A percentile compares a stretch with the other conserved stretches of the same genome.
These are phyloP conservation scores for Aphanoascus verrucosus DNA, from an alignment of 2,329 filamentous ascomycete species.

Conservation along the genomic window DNA sequence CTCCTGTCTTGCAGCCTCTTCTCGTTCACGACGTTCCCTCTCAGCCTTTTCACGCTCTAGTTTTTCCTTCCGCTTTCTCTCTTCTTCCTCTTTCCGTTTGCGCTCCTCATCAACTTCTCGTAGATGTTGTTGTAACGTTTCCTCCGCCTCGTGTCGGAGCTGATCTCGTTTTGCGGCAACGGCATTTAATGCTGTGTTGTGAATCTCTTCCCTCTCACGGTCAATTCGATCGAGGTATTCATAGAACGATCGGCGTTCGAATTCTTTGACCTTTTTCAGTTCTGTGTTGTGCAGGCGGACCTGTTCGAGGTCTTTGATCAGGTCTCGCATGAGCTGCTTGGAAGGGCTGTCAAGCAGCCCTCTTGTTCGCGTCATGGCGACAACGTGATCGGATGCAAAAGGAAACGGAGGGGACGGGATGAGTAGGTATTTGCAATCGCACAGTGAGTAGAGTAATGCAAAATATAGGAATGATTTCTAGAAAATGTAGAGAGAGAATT, in stretches of 20 bases:
- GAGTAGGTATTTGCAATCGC: not conserved
- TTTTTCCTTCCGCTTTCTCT: constrained; percentile 28
- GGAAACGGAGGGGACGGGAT: not conserved
- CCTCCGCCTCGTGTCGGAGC: constrained; percentile 47
- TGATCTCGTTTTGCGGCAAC: constrained; percentile 57
- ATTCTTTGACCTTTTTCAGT: constrained; percentile 35
- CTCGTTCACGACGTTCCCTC: constrained; percentile 33
- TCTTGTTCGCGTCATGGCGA: constrained; percentile 23
- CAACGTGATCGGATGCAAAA: not conserved
- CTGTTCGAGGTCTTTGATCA: constrained; percentile 33
- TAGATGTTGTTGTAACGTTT: constrained; percentile 42
- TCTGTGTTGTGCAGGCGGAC: constrained; percentile 34
- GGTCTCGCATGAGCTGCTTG: constrained; percentile 31
- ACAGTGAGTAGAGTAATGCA: not conserved
- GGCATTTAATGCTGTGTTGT: constrained; percentile 55
- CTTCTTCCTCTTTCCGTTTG: constrained; percentile 27
- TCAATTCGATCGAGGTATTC: constrained; percentile 52
- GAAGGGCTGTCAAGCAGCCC: constrained; percentile 31
- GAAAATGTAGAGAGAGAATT: not conserved
- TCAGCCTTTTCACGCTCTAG: constrained; percentile 27
- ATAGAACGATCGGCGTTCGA: constrained; percentile 39
- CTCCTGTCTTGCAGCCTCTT: constrained; percentile 39
- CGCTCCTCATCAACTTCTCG: constrained; percentile 31
- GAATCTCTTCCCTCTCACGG: constrained; percentile 51
- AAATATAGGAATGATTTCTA: not conserved